Conservation (phyloP, 768 basidiomycete species). For the Xanthoconium purpureum region DNA sequence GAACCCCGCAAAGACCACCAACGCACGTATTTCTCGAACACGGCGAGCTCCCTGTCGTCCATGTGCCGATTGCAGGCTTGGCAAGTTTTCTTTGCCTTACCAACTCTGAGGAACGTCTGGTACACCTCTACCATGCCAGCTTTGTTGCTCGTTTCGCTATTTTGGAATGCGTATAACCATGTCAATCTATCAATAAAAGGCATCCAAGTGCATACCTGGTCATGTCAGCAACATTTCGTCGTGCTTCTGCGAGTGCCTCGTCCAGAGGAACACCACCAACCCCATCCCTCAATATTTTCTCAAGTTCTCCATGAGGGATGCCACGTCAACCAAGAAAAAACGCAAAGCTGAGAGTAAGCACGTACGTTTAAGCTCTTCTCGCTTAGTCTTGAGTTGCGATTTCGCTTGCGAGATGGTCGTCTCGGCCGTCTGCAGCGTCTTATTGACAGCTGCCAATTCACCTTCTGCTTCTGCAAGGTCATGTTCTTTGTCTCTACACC, state of each 20-base stretch:
- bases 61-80: constrained; percentile 73
- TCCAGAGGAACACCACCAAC: constrained; percentile 42
- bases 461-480: constrained; percentile 42
- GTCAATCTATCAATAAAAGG: not conserved
- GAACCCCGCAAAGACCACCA: not conserved
- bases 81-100: constrained; percentile 66
- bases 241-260: constrained; percentile 44
- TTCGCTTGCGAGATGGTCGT: constrained; percentile 58
- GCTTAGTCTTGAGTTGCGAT: constrained; percentile 58
- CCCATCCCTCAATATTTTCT: constrained; percentile 43
- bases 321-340: not conserved
- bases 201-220: constrained; percentile 15
- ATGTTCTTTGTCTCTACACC: constrained; percentile 61
- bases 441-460: constrained; percentile 43
- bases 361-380: constrained; percentile 60
- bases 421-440: constrained; percentile 61
- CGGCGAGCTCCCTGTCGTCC: constrained; percentile 46
- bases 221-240: constrained; percentile 9
- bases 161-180: not conserved
- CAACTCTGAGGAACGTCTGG: constrained; percentile 50
- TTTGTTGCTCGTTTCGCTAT: constrained; percentile 20
- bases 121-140: constrained; percentile 48
- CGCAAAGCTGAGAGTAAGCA: not conserved
- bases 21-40: constrained; percentile 72
- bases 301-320: constrained; percentile 26